phyloP scores from a whole-genome alignment of 176 grass and related monocot species.

The Melocanna baccifera region DNA sequence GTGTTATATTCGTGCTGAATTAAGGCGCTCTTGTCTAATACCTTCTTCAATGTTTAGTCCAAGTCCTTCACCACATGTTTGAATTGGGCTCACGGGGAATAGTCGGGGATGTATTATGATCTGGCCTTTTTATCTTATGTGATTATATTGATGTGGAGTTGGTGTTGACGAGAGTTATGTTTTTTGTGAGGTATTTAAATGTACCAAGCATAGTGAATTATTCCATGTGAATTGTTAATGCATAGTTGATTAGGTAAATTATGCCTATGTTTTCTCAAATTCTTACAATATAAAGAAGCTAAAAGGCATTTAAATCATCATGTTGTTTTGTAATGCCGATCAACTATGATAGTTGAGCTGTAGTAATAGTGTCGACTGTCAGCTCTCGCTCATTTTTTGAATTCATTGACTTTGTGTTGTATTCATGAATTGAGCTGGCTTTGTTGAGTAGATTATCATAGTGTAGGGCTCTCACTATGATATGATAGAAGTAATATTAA shows the following conservation, averaged over 20 bases:
- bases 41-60: background rate
- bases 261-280: background rate
- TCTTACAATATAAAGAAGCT: background rate
- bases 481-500: background rate
- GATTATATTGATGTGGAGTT: background rate
- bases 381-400: background rate
- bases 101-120: background rate
- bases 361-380: background rate
- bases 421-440: background rate
- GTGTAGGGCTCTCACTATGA: background rate
- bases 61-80: background rate
- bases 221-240: background rate
- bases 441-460: background rate
- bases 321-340: background rate
- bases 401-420: background rate
- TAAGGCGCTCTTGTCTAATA: background rate
- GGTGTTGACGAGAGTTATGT: background rate
- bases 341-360: background rate
- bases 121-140: background rate
- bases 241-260: background rate
- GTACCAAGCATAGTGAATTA: background rate
- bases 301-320: background rate
- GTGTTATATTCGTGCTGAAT: background rate
- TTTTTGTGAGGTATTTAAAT: background rate
- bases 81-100: background rate